Conservation (phyloP, 352 stramenopile species). For the Phytophthora nicotianae region DNA sequence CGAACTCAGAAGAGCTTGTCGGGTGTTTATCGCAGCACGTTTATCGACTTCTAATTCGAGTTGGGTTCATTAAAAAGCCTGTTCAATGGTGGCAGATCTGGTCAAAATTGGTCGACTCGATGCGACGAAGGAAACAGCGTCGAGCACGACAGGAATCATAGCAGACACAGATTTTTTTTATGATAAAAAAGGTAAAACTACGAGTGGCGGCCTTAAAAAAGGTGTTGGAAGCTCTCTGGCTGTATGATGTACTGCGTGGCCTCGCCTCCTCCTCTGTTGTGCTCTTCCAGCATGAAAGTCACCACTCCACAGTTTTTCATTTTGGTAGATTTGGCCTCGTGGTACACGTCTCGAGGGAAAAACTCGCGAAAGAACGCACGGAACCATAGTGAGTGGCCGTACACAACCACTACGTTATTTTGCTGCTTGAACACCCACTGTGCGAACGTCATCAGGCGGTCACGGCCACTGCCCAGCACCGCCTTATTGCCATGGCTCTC, state of each 20-base stretch:
- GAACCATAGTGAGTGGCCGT: constrained; percentile 89
- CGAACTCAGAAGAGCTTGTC: constrained; percentile 32
- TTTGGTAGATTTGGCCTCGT: constrained; percentile 65
- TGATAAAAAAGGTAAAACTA: neutral
- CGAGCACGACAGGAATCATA: constrained; percentile 10
- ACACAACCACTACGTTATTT: constrained; percentile 74
- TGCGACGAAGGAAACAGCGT: constrained; percentile 22
- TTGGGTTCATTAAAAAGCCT: constrained; percentile 30
- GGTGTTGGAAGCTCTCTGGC: constrained; percentile 55
- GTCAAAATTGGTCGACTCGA: constrained; percentile 24
- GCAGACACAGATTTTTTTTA: neutral
- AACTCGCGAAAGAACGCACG: constrained; percentile 84
- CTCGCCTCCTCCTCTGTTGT: constrained; percentile 26
- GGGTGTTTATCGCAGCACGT: constrained; percentile 14
- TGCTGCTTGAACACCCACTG: constrained; percentile 66
- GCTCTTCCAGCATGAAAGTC: constrained; percentile 69
- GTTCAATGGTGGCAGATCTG: constrained; percentile 36
- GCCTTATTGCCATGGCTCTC: constrained; percentile 88
- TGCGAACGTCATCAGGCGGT: constrained; percentile 67
- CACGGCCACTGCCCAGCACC: constrained; percentile 58
- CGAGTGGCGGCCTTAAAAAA: constrained; percentile 23
- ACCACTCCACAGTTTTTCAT: constrained; percentile 82
- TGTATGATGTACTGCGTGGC: constrained; percentile 40
- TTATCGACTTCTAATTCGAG: constrained; percentile 20
- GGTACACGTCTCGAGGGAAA: constrained; percentile 45